A percentile compares a stretch with the other conserved stretches of the same genome.
These are phyloP conservation scores for Lactifluus volemus DNA, from an alignment of 768 basidiomycete species.

Conservation along the genomic window DNA sequence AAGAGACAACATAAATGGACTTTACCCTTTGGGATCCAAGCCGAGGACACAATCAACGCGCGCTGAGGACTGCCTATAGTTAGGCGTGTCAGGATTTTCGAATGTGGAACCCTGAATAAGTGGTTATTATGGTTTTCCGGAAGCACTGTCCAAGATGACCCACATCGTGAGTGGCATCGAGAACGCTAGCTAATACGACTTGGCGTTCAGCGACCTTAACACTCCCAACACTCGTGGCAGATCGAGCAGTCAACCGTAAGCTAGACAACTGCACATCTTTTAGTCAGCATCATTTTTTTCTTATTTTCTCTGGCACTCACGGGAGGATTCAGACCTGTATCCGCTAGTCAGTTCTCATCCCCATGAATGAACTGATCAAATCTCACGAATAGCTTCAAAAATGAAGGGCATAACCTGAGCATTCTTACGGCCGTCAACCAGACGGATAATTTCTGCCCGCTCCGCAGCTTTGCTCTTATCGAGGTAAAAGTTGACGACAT, in stretches of 20 bases:
- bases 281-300: background rate
- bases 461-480: constrained; percentile 14
- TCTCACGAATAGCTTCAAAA: constrained; percentile 20
- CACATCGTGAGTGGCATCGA: constrained; percentile 19
- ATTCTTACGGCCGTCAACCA: background rate
- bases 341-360: background rate
- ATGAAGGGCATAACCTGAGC: constrained; percentile 7
- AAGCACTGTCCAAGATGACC: background rate
- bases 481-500: constrained; percentile 55
- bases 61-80: background rate
- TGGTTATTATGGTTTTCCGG: background rate
- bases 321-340: constrained; percentile 17
- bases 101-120: background rate
- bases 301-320: constrained; percentile 1
- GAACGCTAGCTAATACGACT: constrained; percentile 16
- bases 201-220: constrained; percentile 14
- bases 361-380: background rate
- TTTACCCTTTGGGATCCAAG: constrained; percentile 14
- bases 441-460: background rate
- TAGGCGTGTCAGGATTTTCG: background rate
- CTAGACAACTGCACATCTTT: constrained; percentile 9
- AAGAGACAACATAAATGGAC: background rate
- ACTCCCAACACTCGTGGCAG: constrained; percentile 6
- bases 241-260: constrained; percentile 3
- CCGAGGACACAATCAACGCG: constrained; percentile 8